A percentile compares a stretch with the other conserved stretches of the same genome.
These are phyloP conservation scores for Fomitopsis betulina DNA, from an alignment of 1,284 basidiomycete species.

Conservation along the genomic window DNA sequence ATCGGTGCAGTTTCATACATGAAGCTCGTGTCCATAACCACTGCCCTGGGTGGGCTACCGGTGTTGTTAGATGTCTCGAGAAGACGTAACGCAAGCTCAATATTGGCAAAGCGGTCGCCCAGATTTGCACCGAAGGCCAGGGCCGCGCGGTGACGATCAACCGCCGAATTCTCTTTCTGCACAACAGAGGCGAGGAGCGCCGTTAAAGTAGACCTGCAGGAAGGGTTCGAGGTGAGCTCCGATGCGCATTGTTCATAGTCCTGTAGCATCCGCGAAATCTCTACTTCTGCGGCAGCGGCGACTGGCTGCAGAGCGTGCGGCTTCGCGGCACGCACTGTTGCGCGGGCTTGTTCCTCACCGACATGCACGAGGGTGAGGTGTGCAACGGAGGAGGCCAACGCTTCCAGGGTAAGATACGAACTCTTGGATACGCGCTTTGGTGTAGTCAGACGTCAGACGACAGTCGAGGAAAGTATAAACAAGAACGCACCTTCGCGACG, in stretches of 20 bases:
- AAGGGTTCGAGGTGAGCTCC: not conserved
- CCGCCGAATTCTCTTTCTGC: not conserved
- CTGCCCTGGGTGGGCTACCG: conserved; percentile 24
- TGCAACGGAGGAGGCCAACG: conserved; percentile 62
- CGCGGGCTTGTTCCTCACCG: conserved; percentile 22
- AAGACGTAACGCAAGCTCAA: conserved; percentile 68
- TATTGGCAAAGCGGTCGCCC: conserved; percentile 83
- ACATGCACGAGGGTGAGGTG: conserved; percentile 32
- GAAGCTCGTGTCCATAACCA: conserved; percentile 79
- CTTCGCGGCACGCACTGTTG: conserved; percentile 68
- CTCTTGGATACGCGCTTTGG: conserved; percentile 40
- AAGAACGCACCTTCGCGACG: conserved; percentile 35
- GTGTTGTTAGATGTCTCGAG: conserved; percentile 42
- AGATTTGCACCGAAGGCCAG: conserved; percentile 91
- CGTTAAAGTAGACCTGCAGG: not conserved
- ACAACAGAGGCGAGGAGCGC: not conserved
- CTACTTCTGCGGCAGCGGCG: conserved; percentile 59
- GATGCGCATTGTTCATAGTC: conserved; percentile 23
- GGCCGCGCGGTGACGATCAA: conserved; percentile 39
- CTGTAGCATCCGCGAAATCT: conserved; percentile 42
- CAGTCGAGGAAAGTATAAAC: not conserved
- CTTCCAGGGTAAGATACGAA: conserved; percentile 70
- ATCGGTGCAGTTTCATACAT: conserved; percentile 94
- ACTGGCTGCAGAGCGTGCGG: conserved; percentile 68
- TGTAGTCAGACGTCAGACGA: conserved; percentile 2